phyloP scores from a whole-genome alignment of 2,329 filamentous ascomycete species.

The Penicillium sp. region DNA sequence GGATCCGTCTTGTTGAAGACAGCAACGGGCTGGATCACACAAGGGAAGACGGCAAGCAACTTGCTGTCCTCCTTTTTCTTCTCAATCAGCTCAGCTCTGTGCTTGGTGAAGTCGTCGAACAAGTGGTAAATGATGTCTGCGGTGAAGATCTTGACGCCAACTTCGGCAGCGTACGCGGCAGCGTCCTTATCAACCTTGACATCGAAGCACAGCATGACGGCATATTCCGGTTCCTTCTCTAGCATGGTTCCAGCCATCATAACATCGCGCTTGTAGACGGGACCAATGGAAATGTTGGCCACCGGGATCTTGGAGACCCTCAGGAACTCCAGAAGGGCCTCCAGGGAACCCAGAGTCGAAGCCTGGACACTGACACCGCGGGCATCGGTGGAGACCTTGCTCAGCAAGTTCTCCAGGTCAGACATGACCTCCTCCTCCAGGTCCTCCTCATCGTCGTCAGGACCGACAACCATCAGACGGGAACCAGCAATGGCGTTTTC shows the following conservation, averaged over 20 bases:
- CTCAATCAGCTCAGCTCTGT: constrained; percentile 81
- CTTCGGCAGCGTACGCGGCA: constrained; percentile 80
- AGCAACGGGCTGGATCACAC: constrained; percentile 79
- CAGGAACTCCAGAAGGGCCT: constrained; percentile 93
- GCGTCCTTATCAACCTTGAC: constrained; percentile 99
- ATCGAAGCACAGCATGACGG: constrained; percentile 99
- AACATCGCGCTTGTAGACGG: constrained; percentile 96
- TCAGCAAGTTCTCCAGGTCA: constrained; percentile 86
- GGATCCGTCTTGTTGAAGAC: constrained; percentile 98
- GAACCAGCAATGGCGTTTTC: constrained; percentile 96
- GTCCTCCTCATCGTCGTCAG: constrained; percentile 94
- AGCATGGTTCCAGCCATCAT: constrained; percentile 93
- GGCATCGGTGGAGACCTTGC: constrained; percentile 83
- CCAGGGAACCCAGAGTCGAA: constrained; percentile 92
- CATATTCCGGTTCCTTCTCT: constrained; percentile 89
- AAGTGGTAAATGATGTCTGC: constrained; percentile 99
- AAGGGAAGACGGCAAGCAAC: constrained; percentile 93
- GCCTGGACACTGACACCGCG: constrained; percentile 96
- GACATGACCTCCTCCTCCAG: constrained; percentile 94
- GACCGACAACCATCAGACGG: constrained; percentile 85
- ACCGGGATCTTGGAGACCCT: constrained; percentile 96
- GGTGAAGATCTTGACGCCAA: constrained; percentile 95
- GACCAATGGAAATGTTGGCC: constrained; percentile 93
- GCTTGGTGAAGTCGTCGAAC: constrained; percentile 92
- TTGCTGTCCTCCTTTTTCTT: constrained; percentile 96